Evolutionary conservation across 306 rosid species (phyloP).

Genomic region (Fragaria nilgerrensis): DNA sequence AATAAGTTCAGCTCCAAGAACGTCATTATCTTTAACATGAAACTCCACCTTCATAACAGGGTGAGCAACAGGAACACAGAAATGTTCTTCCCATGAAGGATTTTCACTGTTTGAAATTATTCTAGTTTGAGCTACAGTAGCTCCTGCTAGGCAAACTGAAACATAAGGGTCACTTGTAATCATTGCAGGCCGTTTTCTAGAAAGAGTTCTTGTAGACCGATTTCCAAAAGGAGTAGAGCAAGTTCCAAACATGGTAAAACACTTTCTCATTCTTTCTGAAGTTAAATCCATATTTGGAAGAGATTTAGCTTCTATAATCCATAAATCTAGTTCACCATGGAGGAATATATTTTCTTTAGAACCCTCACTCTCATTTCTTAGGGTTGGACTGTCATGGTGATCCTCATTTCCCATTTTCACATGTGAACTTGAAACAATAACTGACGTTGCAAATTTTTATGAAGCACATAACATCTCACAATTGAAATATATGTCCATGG

Average conservation of each 20-base stretch:
- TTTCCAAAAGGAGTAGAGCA: constrained; percentile 43
- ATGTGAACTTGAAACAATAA: background rate
- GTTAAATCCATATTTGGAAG: constrained; percentile 75
- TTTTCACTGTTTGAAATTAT: constrained; percentile 55
- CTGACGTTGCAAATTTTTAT: background rate
- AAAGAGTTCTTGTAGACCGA: constrained; percentile 25
- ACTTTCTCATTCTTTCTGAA: constrained; percentile 50
- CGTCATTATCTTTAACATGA: constrained; percentile 61
- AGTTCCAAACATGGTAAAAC: constrained; percentile 49
- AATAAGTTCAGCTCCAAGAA: constrained; percentile 71
- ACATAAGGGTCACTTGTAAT: constrained; percentile 84
- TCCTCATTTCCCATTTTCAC: constrained; percentile 29
- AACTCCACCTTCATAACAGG: constrained; percentile 52
- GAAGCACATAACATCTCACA: background rate
- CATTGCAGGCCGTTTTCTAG: constrained; percentile 36
- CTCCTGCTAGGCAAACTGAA: constrained; percentile 58
- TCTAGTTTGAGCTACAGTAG: constrained; percentile 67
- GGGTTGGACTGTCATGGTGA: constrained; percentile 3
- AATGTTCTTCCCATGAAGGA: constrained; percentile 70
- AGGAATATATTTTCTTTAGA: constrained; percentile 34
- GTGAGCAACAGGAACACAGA: constrained; percentile 65
- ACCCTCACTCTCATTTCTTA: constrained; percentile 3
- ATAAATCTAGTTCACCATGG: constrained; percentile 64
- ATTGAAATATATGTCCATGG: too few relatives aligned
- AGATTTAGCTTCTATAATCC: constrained; percentile 66